A percentile compares a stretch with the other conserved stretches of the same genome.
Evolutionary conservation across 1,139 yeast genomes (phyloP).

Genomic region (Protomyces arabidopsidicola): DNA sequence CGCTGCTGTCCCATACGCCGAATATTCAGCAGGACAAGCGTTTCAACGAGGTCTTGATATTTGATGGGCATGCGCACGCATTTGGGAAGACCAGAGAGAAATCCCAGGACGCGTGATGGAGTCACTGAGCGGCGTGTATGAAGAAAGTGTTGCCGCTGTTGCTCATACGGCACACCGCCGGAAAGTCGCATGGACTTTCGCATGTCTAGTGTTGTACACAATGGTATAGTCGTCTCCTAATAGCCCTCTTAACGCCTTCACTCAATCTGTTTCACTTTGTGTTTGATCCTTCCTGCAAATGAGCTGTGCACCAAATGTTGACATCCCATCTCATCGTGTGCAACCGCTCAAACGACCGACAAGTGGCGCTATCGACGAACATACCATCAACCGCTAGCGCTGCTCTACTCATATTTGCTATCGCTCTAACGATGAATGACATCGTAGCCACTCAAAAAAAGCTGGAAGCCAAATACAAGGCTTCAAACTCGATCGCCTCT

Average conservation of each 20-base stretch:
- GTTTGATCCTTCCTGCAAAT: not conserved
- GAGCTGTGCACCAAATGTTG: not conserved
- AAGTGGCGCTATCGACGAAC: too few relatives aligned
- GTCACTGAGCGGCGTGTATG: too few relatives aligned
- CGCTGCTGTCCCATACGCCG: not conserved
- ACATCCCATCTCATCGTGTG: not conserved
- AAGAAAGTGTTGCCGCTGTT: too few relatives aligned
- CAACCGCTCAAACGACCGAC: too few relatives aligned
- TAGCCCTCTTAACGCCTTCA: not conserved
- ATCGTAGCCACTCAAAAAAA: slow-evolving; percentile 6
- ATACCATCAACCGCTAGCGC: not conserved
- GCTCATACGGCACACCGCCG: too few relatives aligned
- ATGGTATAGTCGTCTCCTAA: too few relatives aligned
- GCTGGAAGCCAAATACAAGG: slow-evolving; percentile 5
- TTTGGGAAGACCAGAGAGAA: not conserved
- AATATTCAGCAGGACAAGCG: not conserved
- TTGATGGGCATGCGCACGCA: not conserved
- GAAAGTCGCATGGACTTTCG: not conserved
- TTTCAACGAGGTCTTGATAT: not conserved
- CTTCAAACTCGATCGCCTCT: not conserved
- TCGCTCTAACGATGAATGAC: not conserved
- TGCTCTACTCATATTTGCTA: not conserved
- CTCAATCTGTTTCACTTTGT: not conserved
- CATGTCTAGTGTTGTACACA: not conserved
- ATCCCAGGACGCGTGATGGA: not conserved